Evolutionary conservation across 306 rosid genomes (phyloP).

Genomic region (Argentina anserina): DNA sequence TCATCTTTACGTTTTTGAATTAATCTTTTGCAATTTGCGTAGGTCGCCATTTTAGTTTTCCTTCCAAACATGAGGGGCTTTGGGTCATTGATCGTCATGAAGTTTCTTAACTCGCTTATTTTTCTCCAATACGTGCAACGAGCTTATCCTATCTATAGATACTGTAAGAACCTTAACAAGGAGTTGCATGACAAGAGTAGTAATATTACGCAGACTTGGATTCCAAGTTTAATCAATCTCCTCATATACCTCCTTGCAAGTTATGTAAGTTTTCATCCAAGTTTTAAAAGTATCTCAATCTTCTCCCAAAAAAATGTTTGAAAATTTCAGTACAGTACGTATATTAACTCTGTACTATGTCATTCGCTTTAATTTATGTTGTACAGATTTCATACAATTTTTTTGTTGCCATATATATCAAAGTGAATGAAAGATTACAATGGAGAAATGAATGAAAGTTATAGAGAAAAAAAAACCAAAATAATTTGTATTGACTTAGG

Average conservation of each 20-base stretch:
- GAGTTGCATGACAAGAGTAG: background rate
- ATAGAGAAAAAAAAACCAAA: no score
- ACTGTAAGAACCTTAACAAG: slow-evolving; percentile 7
- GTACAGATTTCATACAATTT: no score
- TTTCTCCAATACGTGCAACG: slow-evolving; percentile 21
- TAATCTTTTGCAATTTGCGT: background rate
- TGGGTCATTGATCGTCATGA: background rate
- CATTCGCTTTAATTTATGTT: no score
- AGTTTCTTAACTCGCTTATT: slow-evolving; percentile 12
- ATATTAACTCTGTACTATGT: no score
- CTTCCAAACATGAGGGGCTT: background rate
- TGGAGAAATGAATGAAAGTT: no score
- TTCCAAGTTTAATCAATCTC: slow-evolving; percentile 11
- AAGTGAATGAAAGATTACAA: no score
- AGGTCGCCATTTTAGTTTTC: slow-evolving; percentile 16
- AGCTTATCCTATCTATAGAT: slow-evolving; percentile 13
- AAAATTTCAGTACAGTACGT: no score
- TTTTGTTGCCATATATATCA: no score
- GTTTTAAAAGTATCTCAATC: background rate
- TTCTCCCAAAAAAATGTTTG: no score
- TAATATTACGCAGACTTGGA: background rate
- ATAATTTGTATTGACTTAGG: no score
- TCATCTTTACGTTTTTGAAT: background rate
- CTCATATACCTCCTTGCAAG: slow-evolving; percentile 19
- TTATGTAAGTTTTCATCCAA: slow-evolving; percentile 3